Evolutionary conservation across 306 rosid genomes (phyloP).

Genomic region (Coriaria nepalensis): DNA sequence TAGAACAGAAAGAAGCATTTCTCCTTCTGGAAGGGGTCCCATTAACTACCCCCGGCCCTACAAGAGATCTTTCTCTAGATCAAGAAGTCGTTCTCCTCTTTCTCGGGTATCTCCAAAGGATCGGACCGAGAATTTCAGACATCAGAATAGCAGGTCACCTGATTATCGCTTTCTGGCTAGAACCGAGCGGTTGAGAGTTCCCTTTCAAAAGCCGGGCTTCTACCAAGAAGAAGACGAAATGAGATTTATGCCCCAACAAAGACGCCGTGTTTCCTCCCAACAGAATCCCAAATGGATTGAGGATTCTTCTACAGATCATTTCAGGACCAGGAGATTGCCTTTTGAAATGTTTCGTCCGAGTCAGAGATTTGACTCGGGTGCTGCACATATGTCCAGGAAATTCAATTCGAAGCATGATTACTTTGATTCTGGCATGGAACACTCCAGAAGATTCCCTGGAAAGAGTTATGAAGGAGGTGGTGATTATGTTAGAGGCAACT

Average conservation of each 20-base stretch:
- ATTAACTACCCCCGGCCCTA: constrained; percentile 17
- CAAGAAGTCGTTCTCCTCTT: constrained; percentile 27
- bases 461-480: constrained; percentile 11
- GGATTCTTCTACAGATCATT: constrained; percentile 16
- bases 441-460: constrained; percentile 15
- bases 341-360: constrained; percentile 16
- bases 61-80: constrained; percentile 19
- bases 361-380: constrained; percentile 14
- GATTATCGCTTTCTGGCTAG: constrained; percentile 18
- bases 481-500: constrained; percentile 20
- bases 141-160: constrained; percentile 26
- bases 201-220: constrained; percentile 21
- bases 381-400: constrained; percentile 3
- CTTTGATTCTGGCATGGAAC: constrained; percentile 11
- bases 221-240: constrained; percentile 14
- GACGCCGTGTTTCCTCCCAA: constrained; percentile 17
- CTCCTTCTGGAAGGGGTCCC: constrained; percentile 18
- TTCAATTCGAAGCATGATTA: constrained; percentile 18
- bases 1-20: constrained; percentile 22
- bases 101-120: constrained; percentile 14
- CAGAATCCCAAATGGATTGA: constrained; percentile 22
- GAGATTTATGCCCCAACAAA: constrained; percentile 16
- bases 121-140: constrained; percentile 11
- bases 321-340: constrained; percentile 20
- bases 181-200: constrained; percentile 18